Base-by-base conservation (phyloP, 306 rosid genomes). In the Cucumis hystrix region DNA sequence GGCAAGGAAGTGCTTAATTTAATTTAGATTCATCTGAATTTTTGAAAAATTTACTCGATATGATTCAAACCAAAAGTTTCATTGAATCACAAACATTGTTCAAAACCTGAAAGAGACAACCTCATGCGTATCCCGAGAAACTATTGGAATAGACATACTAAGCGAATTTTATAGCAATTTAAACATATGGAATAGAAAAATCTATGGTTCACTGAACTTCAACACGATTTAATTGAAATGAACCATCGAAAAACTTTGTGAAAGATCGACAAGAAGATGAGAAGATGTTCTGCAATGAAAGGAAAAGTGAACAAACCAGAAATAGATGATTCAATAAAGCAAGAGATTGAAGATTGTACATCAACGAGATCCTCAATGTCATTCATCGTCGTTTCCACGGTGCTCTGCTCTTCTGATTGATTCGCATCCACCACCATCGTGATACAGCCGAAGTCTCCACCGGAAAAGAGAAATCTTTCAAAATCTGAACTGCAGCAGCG, bases 281-380 rank as follows among this genome's bases (percentile, higher is more conserved):
- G 15, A 3, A 11, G 54, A 40, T 40, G 17, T 51, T 66, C 28
- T 39, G 9, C 56, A 43, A 43, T 6, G 74, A 6, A 68, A 68
- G 74, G 56, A 68, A 66, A 1, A 18, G 37, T 17, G 55, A 41
- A 68, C 51, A 43, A 68, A 21, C 37, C 55, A 43, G n/a, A 43
- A 12, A 21, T 41, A 6, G 55, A 69, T 12, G 18, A 69, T 20
- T 65, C 15, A 17, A 65, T 65, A 37, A 37, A 43, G 57, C 21
- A n/a, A 66, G 55, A 63, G 10, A 72, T 25, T n/a, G 41, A 58
- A 10, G 41, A 37, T 64, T 20, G 17, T 47, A 85, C 92, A 87
- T 87, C 90, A 58, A 89, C 86, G 80, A 92, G 83, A 51, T 85
- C 86, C 47, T 92, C 97, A 4, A 88, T 72, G 8, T 79, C 79